A percentile compares a stretch with the other conserved stretches of the same genome.
phyloP scores from a whole-genome alignment of 2,329 filamentous ascomycete genomes.

The Ophiostoma himal-ulmi region DNA sequence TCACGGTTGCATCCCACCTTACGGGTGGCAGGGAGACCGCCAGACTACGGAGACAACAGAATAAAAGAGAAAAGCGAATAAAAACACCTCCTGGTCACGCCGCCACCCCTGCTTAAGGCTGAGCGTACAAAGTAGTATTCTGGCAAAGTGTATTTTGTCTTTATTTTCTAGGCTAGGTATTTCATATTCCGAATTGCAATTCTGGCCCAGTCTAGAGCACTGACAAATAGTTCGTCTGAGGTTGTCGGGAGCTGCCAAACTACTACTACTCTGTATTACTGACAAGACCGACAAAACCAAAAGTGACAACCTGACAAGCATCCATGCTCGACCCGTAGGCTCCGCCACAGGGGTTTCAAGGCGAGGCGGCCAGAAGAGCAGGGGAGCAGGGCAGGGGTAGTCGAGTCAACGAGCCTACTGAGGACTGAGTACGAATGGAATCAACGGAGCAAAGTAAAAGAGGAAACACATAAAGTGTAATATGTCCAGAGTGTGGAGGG shows the following conservation, averaged over 20 bases:
- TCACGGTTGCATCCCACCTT: neutral
- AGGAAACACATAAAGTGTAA: neutral
- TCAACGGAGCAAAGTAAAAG: neutral
- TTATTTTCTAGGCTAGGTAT: neutral
- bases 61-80: neutral
- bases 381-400: neutral
- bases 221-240: conserved; percentile 5
- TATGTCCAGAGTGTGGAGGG: neutral
- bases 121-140: neutral
- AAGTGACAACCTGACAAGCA: neutral
- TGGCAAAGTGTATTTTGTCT: neutral
- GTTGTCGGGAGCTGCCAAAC: neutral
- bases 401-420: neutral
- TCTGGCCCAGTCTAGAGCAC: neutral
- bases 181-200: neutral
- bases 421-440: neutral
- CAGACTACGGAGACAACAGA: neutral
- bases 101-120: conserved; percentile 10
- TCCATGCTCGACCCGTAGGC: neutral
- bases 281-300: neutral
- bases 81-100: conserved; percentile 9
- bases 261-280: neutral
- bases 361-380: neutral
- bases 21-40: neutral
- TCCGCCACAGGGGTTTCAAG: conserved; percentile 4